A percentile compares a stretch with the other conserved stretches of the same genome.
phyloP scores from a whole-genome alignment of 306 rosid genomes.

The Amphicarpaea edgeworthii region DNA sequence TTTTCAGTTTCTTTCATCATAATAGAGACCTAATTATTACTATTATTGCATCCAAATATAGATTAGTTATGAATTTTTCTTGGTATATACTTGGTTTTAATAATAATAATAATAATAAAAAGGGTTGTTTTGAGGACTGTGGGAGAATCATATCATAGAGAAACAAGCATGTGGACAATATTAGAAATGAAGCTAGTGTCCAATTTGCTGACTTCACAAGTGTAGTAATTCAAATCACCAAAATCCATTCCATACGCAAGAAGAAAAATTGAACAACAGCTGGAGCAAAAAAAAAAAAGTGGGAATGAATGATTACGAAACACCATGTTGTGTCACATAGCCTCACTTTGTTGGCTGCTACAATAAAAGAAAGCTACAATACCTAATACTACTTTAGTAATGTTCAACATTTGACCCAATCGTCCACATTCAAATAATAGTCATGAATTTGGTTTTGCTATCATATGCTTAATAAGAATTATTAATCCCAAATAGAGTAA shows the following conservation, averaged over 20 bases:
- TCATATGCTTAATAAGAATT: neutral
- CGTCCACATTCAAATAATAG: neutral
- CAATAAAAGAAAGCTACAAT: neutral
- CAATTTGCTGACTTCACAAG: slow-evolving; percentile 39
- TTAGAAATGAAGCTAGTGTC: slow-evolving; percentile 29
- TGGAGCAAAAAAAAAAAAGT: neutral
- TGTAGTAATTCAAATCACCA: slow-evolving; percentile 18
- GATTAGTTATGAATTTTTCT: neutral
- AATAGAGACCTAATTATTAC: neutral
- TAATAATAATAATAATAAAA: too few species aligned
- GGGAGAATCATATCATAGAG: slow-evolving; percentile 28
- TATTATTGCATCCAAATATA: neutral
- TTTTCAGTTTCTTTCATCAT: slow-evolving; percentile 12
- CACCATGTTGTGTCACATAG: slow-evolving; percentile 13
- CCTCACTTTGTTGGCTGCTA: neutral
- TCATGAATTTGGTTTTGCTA: neutral
- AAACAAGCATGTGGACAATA: slow-evolving; percentile 47
- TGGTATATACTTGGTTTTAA: neutral
- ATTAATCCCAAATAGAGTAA: neutral
- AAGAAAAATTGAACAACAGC: slow-evolving; percentile 30
- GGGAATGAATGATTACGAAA: slow-evolving; percentile 8
- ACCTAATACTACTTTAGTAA: neutral
- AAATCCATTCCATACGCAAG: slow-evolving; percentile 44
- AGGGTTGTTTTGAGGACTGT: neutral
- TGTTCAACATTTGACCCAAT: slow-evolving; percentile 5